Evolutionary conservation across 129 eudicot species (phyloP).

Genomic region (Gnaphalium uliginosum): DNA sequence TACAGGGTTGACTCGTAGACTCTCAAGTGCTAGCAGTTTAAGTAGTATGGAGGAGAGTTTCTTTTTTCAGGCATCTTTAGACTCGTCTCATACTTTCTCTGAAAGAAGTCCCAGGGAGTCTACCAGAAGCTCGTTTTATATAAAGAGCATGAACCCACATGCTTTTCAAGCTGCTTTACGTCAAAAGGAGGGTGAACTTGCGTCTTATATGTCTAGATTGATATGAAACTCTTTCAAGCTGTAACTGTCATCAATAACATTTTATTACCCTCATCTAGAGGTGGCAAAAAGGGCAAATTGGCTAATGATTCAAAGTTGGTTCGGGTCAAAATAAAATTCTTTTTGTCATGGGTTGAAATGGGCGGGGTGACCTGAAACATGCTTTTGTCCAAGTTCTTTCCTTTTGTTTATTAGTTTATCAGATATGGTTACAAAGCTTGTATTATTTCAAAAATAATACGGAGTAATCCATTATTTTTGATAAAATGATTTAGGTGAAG

Average conservation of each 20-base stretch:
- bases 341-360: neutral
- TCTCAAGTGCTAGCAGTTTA: conserved; percentile 80
- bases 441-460: neutral
- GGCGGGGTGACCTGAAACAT: neutral
- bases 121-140: conserved; percentile 52
- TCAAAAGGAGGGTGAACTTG: conserved; percentile 96
- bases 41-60: conserved; percentile 87
- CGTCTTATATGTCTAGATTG: conserved; percentile 86
- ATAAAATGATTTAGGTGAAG: neutral
- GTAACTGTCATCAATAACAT: no score
- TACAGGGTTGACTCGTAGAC: conserved; percentile 77
- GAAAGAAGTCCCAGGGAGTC: conserved; percentile 62
- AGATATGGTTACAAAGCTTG: neutral
- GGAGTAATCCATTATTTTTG: neutral
- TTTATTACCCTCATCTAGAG: neutral
- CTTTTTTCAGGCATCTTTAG: conserved; percentile 72
- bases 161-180: conserved; percentile 84
- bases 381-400: neutral
- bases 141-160: conserved; percentile 69
- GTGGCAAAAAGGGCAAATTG: neutral
- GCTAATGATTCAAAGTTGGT: neutral
- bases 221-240: conserved; percentile 36
- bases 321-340: neutral
- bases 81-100: conserved; percentile 56
- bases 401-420: neutral